A percentile compares a stretch with the other conserved stretches of the same genome.
Conservation (phyloP, 352 stramenopile genomes). For the Ophiocytium majus region DNA sequence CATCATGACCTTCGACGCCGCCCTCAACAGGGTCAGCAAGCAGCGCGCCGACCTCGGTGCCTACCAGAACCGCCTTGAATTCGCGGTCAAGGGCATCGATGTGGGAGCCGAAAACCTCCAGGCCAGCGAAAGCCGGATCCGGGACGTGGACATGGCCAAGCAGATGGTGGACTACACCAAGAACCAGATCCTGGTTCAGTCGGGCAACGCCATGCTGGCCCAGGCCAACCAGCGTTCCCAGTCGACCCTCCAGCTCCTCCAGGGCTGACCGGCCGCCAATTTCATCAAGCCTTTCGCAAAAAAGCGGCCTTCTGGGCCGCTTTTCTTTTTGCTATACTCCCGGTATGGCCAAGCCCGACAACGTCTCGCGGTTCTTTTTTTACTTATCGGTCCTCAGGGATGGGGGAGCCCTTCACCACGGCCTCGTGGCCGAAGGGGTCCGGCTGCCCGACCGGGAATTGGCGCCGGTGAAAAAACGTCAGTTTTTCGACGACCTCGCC, state of each 20-base stretch:
- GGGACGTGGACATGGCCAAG: neutral
- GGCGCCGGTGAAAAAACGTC: no score
- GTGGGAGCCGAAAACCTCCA: neutral
- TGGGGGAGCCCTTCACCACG: no score
- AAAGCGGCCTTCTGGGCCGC: no score
- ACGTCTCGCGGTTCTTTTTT: no score
- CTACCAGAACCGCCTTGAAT: neutral
- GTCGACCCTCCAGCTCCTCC: neutral
- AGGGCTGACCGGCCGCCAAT: no score
- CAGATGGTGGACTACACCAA: neutral
- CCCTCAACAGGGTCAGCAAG: neutral
- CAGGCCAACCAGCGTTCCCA: neutral
- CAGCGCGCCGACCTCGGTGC: neutral
- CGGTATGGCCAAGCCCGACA: no score
- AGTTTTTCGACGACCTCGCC: no score
- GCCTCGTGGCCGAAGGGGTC: no score
- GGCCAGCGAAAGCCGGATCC: neutral
- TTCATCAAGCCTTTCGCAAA: no score
- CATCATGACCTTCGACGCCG: neutral
- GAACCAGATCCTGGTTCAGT: neutral
- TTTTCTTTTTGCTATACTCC: no score
- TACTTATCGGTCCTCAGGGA: no score
- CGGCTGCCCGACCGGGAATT: no score
- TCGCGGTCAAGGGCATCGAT: neutral
- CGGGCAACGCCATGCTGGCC: neutral